Conservation (phyloP, 768 basidiomycete species). For the Favolaschia claudopus region DNA sequence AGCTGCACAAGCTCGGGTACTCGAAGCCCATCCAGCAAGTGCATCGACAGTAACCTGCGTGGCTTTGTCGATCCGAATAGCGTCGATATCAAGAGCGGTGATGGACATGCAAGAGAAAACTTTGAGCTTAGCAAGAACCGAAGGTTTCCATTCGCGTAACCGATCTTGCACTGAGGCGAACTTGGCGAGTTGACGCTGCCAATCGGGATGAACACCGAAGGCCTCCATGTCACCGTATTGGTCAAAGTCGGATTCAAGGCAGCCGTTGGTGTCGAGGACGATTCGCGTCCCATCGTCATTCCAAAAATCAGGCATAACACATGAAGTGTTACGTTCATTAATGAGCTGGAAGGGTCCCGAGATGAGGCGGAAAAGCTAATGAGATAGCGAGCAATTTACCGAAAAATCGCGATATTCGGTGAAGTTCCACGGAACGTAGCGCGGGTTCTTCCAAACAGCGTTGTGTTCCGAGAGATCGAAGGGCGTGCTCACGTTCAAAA, state of each 20-base stretch:
- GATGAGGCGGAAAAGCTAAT: constrained; percentile 9
- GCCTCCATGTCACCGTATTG: constrained; percentile 98
- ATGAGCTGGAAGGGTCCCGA: constrained; percentile 56
- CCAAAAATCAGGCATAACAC: constrained; percentile 83
- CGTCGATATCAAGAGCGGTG: constrained; percentile 89
- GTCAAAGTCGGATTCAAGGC: constrained; percentile 86
- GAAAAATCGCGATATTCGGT: constrained; percentile 84
- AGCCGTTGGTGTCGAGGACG: constrained; percentile 69
- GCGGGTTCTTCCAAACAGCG: constrained; percentile 76
- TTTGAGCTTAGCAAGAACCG: constrained; percentile 79
- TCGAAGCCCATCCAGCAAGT: constrained; percentile 75
- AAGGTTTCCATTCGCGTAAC: constrained; percentile 89
- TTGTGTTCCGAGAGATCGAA: constrained; percentile 80
- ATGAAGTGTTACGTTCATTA: constrained; percentile 79
- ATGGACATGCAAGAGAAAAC: constrained; percentile 88
- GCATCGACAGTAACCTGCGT: constrained; percentile 90
- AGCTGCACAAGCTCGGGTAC: constrained; percentile 78
- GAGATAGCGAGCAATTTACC: constrained; percentile 44
- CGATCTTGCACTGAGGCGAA: constrained; percentile 97
- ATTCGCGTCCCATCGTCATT: constrained; percentile 73
- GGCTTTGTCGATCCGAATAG: constrained; percentile 94
- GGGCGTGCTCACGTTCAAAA: constrained; percentile 81
- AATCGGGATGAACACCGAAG: constrained; percentile 94
- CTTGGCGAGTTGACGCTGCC: constrained; percentile 93
- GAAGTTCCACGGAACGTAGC: constrained; percentile 87